Base-by-base conservation (phyloP, 1,284 basidiomycete species). In the Inonotus obliquus region DNA sequence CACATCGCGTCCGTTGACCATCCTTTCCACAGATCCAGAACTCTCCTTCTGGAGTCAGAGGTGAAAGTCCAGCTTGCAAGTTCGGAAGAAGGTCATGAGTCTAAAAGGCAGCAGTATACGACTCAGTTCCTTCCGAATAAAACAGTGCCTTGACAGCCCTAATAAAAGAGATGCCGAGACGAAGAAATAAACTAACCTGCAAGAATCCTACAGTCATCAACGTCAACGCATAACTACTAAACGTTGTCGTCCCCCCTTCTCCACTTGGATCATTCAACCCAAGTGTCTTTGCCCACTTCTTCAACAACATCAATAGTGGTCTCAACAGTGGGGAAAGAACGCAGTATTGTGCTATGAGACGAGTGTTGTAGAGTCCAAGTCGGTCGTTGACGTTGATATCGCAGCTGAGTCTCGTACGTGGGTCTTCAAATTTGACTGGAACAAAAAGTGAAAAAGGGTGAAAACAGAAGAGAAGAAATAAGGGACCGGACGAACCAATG, bases 351-450 rank as follows among this genome's bases (percentile, higher is more conserved):
- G 69, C 70, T 48, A 87, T 71, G 56, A 87, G 69, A 10, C 70
- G 61, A 0, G 84, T 81, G 62, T 85, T 86, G 51, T 73, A 65
- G 0, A 79, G 63, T 0, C 85, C 85, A 0, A 86, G 73, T 13
- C 78, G 79, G 37, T 84, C 80, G 67, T 86, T 86, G 59, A 84
- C 74, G 65, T 84, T 85, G 60, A 86, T 72, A 63, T 86, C 85
- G 63, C 81, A 79, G 0, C 74, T 63, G 25, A 84, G 64, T 6
- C 71, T 69, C 0, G 78, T 80, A 0, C 27, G n/a, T 1, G 71
- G 74, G 65, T 86, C 81, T 9, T 60, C 67, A 62, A 82, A 80
- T 67, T 81, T 84, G 19, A 85, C 84, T 85, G 64, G 7, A 54
- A 53, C 17, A 59, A 29, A 51, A 17, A 9, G 2, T n/a, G 0